Evolutionary conservation across 2,329 filamentous ascomycete species (phyloP).

Genomic region (Ramichloridium luteum): DNA sequence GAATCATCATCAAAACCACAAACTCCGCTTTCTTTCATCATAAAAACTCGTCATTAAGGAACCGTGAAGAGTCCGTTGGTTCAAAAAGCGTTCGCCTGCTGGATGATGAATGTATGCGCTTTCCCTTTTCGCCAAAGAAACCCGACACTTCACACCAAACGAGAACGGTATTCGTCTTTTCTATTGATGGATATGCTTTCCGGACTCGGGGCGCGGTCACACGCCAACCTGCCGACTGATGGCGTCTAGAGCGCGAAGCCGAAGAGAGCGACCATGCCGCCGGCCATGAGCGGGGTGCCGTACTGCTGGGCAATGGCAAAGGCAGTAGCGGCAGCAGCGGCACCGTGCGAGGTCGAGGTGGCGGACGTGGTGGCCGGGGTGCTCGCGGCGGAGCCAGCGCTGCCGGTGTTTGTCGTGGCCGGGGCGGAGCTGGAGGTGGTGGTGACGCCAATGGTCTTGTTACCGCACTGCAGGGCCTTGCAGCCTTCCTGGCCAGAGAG

Average conservation of each 20-base stretch:
- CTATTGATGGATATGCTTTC: too few relatives aligned
- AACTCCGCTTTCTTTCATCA: too few relatives aligned
- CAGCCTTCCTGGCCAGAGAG: constrained; percentile 32
- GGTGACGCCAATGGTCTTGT: constrained; percentile 19
- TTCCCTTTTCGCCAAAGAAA: too few relatives aligned
- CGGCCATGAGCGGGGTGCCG: constrained; percentile 37
- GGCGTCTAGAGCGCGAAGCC: constrained; percentile 48
- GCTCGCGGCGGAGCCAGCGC: constrained; percentile 11
- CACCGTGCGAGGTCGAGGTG: constrained; percentile 18
- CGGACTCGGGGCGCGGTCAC: too few relatives aligned
- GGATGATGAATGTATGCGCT: too few relatives aligned
- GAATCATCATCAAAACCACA: too few relatives aligned
- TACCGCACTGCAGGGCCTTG: constrained; percentile 41
- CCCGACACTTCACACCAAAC: too few relatives aligned
- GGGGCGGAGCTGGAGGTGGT: constrained; percentile 18
- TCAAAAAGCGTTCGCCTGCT: too few relatives aligned
- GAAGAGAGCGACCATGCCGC: constrained; percentile 44
- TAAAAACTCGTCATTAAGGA: too few relatives aligned
- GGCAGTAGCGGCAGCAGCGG: constrained; percentile 31
- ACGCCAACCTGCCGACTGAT: too few relatives aligned
- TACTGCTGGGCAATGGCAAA: constrained; percentile 36
- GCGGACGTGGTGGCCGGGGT: constrained; percentile 15
- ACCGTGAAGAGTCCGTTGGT: too few relatives aligned
- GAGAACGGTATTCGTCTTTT: too few relatives aligned
- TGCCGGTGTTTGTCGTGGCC: constrained; percentile 21